Evolutionary conservation across 2,329 filamentous ascomycete species (phyloP).

Genomic region (Botrytis fragariae): DNA sequence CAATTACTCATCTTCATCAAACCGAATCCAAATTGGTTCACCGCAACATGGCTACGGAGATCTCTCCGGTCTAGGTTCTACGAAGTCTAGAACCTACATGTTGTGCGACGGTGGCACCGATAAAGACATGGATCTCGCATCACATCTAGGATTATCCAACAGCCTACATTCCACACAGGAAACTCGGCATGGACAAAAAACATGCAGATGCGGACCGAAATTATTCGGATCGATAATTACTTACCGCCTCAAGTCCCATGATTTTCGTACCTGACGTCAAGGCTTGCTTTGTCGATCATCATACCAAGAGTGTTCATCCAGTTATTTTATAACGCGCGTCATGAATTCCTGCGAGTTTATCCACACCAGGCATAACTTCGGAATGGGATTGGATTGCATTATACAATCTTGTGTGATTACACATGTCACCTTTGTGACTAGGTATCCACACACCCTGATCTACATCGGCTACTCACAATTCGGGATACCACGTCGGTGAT

Average conservation of each 20-base stretch:
- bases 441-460: no score
- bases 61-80: neutral
- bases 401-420: neutral
- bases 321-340: neutral
- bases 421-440: neutral
- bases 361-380: neutral
- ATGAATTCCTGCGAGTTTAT: neutral
- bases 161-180: neutral
- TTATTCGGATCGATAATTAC: neutral
- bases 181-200: neutral
- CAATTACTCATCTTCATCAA: neutral
- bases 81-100: neutral
- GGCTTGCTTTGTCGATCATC: neutral
- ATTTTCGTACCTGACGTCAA: neutral
- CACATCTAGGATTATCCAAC: neutral
- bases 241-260: neutral
- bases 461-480: neutral
- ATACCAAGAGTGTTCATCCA: neutral
- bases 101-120: neutral
- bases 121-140: neutral
- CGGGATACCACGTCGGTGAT: constrained; percentile 5
- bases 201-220: neutral
- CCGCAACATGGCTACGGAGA: neutral
- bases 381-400: neutral
- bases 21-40: neutral